A percentile compares a stretch with the other conserved stretches of the same genome.
Evolutionary conservation across 495 filamentous ascomycete genomes (phyloP).

Genomic region (Annulohypoxylon nitens): DNA sequence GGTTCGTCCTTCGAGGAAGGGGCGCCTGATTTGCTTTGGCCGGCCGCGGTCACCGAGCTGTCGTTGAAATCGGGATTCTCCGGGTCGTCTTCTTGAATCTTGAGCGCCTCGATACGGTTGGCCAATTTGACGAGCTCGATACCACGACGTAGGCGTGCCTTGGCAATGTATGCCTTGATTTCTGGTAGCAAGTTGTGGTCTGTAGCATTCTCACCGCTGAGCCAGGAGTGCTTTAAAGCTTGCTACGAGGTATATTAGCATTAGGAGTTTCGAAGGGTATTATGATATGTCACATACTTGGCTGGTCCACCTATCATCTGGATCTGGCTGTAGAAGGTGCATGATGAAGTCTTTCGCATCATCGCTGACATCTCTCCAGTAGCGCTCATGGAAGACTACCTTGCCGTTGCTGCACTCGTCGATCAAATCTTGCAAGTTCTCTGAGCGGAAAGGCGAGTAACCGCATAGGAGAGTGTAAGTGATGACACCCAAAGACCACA

Average conservation of each 20-base stretch:
- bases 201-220: constrained; percentile 88
- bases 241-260: constrained; percentile 60
- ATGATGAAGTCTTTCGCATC: constrained; percentile 97
- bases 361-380: constrained; percentile 97
- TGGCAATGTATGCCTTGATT: constrained; percentile 93
- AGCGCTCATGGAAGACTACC: constrained; percentile 97
- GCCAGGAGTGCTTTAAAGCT: constrained; percentile 88
- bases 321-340: constrained; percentile 81
- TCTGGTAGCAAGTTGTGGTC: constrained; percentile 98
- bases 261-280: neutral
- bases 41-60: constrained; percentile 70
- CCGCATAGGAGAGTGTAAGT: constrained; percentile 99
- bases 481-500: constrained; percentile 99
- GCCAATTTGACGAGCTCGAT: constrained; percentile 97
- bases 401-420: constrained; percentile 92
- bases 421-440: constrained; percentile 92
- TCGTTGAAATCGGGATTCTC: constrained; percentile 73
- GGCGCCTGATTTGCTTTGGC: constrained; percentile 44
- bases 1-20: constrained; percentile 36
- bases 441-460: constrained; percentile 97
- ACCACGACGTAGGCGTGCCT: constrained; percentile 88
- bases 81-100: constrained; percentile 92
- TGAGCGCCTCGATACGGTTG: constrained; percentile 96
- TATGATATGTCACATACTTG: constrained; percentile 63
- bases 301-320: constrained; percentile 81